Evolutionary conservation across 768 basidiomycete genomes (phyloP).

Genomic region (Mycena albidolilacea): DNA sequence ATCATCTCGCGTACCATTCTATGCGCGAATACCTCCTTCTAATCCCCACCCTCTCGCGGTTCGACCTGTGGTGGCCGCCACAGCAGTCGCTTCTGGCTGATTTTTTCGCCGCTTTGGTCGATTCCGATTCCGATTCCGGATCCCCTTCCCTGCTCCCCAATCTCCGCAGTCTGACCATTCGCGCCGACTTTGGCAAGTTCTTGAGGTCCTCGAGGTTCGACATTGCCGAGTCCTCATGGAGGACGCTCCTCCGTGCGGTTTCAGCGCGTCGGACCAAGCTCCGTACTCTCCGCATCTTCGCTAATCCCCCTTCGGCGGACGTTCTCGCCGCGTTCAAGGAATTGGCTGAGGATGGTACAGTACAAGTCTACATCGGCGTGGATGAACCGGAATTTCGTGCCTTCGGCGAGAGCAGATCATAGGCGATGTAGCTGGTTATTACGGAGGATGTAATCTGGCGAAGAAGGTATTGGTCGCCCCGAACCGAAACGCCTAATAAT

Average conservation of each 20-base stretch:
- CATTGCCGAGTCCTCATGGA: neutral
- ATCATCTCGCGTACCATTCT: neutral
- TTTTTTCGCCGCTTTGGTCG: neutral
- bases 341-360: neutral
- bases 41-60: neutral
- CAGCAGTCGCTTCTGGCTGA: neutral
- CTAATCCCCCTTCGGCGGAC: neutral
- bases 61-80: neutral
- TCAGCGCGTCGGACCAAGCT: neutral
- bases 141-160: neutral
- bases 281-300: no score
- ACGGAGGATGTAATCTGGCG: no score
- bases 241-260: neutral
- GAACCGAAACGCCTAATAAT: no score
- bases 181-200: no score
- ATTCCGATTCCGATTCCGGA: neutral
- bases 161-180: neutral
- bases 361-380: neutral
- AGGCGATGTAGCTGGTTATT: no score
- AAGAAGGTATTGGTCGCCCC: no score
- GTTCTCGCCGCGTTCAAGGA: neutral
- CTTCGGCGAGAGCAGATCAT: no score
- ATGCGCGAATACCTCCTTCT: neutral
- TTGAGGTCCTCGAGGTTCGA: neutral
- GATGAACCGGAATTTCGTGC: no score